Evolutionary conservation across 495 filamentous ascomycete species (phyloP).

Genomic region (Aspergillus campestris): DNA sequence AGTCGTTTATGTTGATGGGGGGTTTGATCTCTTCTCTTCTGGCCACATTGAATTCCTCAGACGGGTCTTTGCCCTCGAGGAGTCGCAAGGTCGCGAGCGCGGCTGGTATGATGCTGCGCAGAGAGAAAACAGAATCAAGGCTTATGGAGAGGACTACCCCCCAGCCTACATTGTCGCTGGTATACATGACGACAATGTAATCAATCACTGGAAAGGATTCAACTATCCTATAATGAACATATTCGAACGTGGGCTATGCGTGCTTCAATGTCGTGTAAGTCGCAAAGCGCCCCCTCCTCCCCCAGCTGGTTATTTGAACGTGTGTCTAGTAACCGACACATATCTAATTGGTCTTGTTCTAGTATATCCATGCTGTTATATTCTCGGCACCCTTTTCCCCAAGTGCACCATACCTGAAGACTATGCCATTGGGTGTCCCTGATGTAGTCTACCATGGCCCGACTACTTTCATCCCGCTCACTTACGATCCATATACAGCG

Average conservation of each 20-base stretch:
- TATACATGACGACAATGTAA: conserved; percentile 87
- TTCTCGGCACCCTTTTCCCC: conserved; percentile 86
- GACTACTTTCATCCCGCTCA: conserved; percentile 80
- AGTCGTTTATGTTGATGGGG: conserved; percentile 90
- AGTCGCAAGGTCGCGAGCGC: conserved; percentile 49
- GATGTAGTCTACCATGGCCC: conserved; percentile 90
- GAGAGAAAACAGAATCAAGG: conserved; percentile 49
- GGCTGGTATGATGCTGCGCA: conserved; percentile 68
- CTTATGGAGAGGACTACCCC: conserved; percentile 59
- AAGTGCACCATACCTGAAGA: conserved; percentile 61
- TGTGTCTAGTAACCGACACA: neutral
- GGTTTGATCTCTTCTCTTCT: conserved; percentile 93
- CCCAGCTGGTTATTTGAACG: neutral
- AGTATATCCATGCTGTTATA: conserved; percentile 82
- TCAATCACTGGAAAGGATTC: conserved; percentile 90
- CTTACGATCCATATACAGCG: conserved; percentile 75
- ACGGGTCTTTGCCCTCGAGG: conserved; percentile 61
- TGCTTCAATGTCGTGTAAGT: conserved; percentile 82
- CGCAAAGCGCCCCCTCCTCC: neutral
- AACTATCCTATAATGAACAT: conserved; percentile 99
- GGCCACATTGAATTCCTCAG: conserved; percentile 93
- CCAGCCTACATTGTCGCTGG: conserved; percentile 83
- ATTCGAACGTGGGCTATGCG: conserved; percentile 90
- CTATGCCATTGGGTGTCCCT: conserved; percentile 66
- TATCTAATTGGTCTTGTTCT: conserved; percentile 14